These are phyloP conservation scores for Aspergillus kassunensis DNA, from an alignment of 495 filamentous ascomycete genomes.

Conservation along the genomic window DNA sequence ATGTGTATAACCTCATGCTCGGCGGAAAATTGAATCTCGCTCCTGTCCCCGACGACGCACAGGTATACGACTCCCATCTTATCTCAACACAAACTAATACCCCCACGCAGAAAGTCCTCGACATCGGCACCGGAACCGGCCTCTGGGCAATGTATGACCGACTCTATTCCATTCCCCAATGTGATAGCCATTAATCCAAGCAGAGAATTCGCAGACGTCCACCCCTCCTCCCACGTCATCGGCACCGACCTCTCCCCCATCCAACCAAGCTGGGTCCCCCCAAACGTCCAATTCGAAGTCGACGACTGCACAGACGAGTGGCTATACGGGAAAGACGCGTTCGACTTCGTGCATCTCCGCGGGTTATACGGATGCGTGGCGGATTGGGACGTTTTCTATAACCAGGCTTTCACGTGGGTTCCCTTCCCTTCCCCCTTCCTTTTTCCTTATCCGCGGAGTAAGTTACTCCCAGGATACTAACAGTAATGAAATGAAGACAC, in stretches of 20 bases:
- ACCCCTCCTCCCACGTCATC: slow-evolving; percentile 22
- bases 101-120: slow-evolving; percentile 16
- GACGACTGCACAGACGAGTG: slow-evolving; percentile 13
- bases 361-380: slow-evolving; percentile 8
- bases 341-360: slow-evolving; percentile 14
- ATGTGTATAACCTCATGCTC: slow-evolving; percentile 11
- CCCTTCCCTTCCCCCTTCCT: too few relatives aligned
- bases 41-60: neutral
- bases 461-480: too few relatives aligned
- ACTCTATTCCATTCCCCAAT: neutral
- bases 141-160: slow-evolving; percentile 10
- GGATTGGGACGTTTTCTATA: slow-evolving; percentile 7
- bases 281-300: slow-evolving; percentile 15
- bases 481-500: slow-evolving; percentile 5
- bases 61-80: neutral
- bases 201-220: slow-evolving; percentile 16
- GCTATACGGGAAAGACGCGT: slow-evolving; percentile 5
- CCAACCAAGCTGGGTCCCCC: slow-evolving; percentile 14
- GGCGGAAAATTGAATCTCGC: slow-evolving; percentile 7
- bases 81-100: neutral
- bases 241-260: slow-evolving; percentile 15
- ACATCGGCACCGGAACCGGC: slow-evolving; percentile 15
- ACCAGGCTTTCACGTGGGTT: neutral
- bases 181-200: neutral
- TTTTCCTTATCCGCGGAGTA: too few relatives aligned